Evolutionary conservation across 257 asterid species (phyloP), one percentile per base, ranked within the genome.

Genomic region (Plantago major): DNA sequence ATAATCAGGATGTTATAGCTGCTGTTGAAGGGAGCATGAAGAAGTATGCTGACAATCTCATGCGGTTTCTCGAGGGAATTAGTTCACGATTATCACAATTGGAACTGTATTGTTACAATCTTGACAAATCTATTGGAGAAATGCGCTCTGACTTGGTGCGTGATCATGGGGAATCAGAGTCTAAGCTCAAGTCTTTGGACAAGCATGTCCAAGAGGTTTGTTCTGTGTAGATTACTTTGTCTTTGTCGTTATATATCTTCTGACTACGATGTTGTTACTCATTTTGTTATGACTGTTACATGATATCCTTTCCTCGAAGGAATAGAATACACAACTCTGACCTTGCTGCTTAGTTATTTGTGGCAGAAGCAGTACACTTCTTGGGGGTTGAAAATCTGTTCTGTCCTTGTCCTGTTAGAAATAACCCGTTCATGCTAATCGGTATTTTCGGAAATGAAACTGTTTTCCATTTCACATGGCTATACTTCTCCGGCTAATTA

Each of bases 61-160:
- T 92, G 96, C 94, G 95, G 42, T 92, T 92, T 67, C 91, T 92
- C 22, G 99, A 89, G 79, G 97, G 97, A 59, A 80, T 92, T 58
- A 92, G 99, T 68, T 92, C 99, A 17, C 87, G 99, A 8, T 33
- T 92, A 76, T 92, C 99, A 2, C 97, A 92, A 65, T 73, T 92
- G 86, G 97, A 89, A 67, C 63, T 89, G 13, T 85, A 89, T 63
- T 92, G 96, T 70, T 92, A 86, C 76, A 92, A 92, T 71, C 84
- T 92, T 49, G 99, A 92, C 73, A 92, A 92, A 70, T 84, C 95
- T 33, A 76, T 92, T 63, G 97, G 91, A 62, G 95, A 92, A 68
- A 83, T 92, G 96, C 97, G 88, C 11, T 75, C 94, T 61, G 96
- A 83, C 63, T 73, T 85, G 60, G 81, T 73, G 64, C 89, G 85